Percentiles rank a stretch among this genome's conserved stretches.
Conservation (phyloP, 768 basidiomycete species). For the Rhodotorula paludigena region DNA sequence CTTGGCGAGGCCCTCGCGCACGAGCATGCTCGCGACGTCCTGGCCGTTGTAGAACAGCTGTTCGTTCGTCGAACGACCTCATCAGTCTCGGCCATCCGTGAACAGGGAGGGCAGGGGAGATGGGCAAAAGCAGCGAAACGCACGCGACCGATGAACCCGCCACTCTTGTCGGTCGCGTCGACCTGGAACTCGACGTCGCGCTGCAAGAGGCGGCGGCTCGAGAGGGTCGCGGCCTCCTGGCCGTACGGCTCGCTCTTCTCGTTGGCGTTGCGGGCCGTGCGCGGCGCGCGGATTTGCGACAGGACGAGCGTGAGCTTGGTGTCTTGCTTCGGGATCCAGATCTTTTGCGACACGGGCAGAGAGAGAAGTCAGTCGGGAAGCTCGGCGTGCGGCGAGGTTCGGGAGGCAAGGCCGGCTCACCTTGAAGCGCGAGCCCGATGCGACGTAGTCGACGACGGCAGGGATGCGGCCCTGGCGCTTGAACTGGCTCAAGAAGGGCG, state of each 20-base stretch:
- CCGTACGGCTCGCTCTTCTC: conserved; percentile 92
- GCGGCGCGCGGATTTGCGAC: conserved; percentile 85
- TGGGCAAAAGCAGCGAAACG: neutral
- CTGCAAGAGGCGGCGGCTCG: conserved; percentile 78
- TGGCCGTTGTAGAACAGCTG: conserved; percentile 57
- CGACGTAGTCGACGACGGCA: conserved; percentile 87
- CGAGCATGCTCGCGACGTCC: conserved; percentile 78
- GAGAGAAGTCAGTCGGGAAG: neutral
- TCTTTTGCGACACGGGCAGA: neutral
- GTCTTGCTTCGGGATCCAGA: conserved; percentile 52
- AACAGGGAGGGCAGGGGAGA: conserved; percentile 54
- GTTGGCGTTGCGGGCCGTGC: conserved; percentile 66
- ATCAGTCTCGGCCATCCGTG: neutral
- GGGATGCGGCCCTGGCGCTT: conserved; percentile 78
- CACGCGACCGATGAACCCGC: conserved; percentile 87
- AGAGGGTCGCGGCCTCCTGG: conserved; percentile 71
- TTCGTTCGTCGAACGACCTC: too few species aligned
- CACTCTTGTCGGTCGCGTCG: conserved; percentile 83
- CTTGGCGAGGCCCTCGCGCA: conserved; percentile 77
- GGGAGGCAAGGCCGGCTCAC: conserved; percentile 51
- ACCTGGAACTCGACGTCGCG: conserved; percentile 91
- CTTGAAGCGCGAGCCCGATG: conserved; percentile 95
- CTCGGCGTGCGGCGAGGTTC: conserved; percentile 45
- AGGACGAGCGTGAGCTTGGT: conserved; percentile 89
- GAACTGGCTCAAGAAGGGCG: conserved; percentile 80